Conservation (phyloP, 305 asterid species). For the Fraxinus velutina region DNA sequence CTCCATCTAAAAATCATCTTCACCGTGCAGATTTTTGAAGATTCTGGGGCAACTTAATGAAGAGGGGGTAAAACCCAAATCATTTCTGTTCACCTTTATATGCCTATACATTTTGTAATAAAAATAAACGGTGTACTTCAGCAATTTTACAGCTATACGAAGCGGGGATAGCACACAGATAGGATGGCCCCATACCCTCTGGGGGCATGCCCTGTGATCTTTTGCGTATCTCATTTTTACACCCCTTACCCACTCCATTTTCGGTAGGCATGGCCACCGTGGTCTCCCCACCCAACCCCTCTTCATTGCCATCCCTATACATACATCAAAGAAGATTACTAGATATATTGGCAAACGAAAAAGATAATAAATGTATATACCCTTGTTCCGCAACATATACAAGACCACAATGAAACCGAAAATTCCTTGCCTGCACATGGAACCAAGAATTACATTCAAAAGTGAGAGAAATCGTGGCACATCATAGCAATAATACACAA, state of each 20-base stretch:
- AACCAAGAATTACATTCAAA: constrained; percentile 2
- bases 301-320: not conserved
- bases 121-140: not conserved
- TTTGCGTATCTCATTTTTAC: not conserved
- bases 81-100: not conserved
- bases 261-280: not conserved
- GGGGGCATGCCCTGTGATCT: not conserved
- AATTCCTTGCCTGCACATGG: constrained; percentile 87
- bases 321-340: constrained; percentile 6
- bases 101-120: not conserved
- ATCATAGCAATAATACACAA: not conserved
- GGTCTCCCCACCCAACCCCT: not conserved
- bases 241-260: not conserved
- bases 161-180: not conserved
- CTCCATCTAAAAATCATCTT: not conserved
- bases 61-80: not conserved
- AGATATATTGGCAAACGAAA: not conserved
- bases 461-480: not conserved
- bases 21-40: not conserved
- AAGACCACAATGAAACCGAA: constrained; percentile 91
- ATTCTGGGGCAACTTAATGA: not conserved
- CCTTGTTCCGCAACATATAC: constrained; percentile 98
- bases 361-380: constrained; percentile 39
- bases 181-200: not conserved
- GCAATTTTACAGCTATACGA: not conserved